A percentile compares a stretch with the other conserved stretches of the same genome.
Conservation (phyloP, 192 early-diverging fungal genomes). For the Podila minutissima region DNA sequence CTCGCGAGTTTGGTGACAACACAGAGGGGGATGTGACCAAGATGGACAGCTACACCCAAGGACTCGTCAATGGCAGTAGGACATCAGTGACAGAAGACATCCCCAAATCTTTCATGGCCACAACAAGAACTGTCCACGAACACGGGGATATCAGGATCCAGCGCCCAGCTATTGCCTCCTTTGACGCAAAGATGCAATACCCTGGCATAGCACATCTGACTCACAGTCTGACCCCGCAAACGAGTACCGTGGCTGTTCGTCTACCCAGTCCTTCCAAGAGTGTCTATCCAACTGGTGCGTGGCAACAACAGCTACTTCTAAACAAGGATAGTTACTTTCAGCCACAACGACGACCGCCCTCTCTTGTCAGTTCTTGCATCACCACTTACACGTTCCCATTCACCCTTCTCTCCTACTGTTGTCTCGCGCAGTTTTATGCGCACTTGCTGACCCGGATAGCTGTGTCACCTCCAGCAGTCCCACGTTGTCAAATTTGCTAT, state of each 20-base stretch:
- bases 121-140: background rate
- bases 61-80: too few relatives aligned
- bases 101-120: background rate
- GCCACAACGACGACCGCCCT: background rate
- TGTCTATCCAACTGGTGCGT: slow-evolving; percentile 5
- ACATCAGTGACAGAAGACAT: too few relatives aligned
- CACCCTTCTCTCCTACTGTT: background rate
- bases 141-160: slow-evolving; percentile 27
- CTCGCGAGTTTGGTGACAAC: background rate
- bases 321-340: too few relatives aligned
- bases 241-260: slow-evolving; percentile 3
- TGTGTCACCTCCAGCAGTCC: background rate
- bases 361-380: background rate
- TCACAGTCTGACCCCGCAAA: slow-evolving; percentile 1
- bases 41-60: background rate
- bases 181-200: slow-evolving; percentile 19
- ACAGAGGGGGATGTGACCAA: background rate
- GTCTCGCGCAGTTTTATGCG: background rate
- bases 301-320: slow-evolving; percentile 5
- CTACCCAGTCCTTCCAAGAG: slow-evolving; percentile 14
- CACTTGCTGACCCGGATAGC: slow-evolving; percentile 1
- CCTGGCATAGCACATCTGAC: slow-evolving; percentile 38
- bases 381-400: background rate
- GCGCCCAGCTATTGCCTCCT: slow-evolving; percentile 9
- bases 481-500: slow-evolving; percentile 3